Conservation (phyloP, 306 rosid genomes). For the Inga laurina region DNA sequence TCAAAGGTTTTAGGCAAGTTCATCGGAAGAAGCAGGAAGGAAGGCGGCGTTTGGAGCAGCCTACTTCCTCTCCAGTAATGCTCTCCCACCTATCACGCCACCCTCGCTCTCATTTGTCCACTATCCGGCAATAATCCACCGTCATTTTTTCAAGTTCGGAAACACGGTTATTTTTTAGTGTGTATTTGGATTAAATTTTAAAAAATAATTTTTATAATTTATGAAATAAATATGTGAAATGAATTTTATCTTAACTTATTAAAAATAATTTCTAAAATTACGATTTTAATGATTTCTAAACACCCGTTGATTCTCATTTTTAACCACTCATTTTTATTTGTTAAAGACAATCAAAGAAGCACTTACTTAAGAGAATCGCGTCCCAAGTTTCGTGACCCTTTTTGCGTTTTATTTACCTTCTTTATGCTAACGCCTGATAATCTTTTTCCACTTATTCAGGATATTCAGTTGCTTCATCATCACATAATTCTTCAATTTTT, state of each 20-base stretch:
- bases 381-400: neutral
- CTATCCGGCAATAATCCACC: neutral
- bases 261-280: no score
- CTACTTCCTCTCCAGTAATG: neutral
- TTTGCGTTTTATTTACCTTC: neutral
- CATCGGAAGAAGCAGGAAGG: neutral
- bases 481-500: neutral
- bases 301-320: neutral
- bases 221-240: no score
- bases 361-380: neutral
- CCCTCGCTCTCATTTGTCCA: neutral
- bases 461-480: neutral
- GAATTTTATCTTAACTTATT: no score
- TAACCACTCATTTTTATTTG: neutral
- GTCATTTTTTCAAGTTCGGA: neutral
- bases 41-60: conserved; percentile 33
- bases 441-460: neutral
- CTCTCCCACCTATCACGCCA: neutral
- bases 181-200: no score
- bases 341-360: neutral
- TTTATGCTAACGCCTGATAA: neutral
- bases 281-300: no score
- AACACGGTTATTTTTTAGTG: conserved; percentile 23
- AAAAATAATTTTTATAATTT: no score
- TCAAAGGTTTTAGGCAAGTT: neutral